These are phyloP conservation scores for Aquanectria penicillioides DNA, from an alignment of 2,329 filamentous ascomycete species.

Conservation along the genomic window DNA sequence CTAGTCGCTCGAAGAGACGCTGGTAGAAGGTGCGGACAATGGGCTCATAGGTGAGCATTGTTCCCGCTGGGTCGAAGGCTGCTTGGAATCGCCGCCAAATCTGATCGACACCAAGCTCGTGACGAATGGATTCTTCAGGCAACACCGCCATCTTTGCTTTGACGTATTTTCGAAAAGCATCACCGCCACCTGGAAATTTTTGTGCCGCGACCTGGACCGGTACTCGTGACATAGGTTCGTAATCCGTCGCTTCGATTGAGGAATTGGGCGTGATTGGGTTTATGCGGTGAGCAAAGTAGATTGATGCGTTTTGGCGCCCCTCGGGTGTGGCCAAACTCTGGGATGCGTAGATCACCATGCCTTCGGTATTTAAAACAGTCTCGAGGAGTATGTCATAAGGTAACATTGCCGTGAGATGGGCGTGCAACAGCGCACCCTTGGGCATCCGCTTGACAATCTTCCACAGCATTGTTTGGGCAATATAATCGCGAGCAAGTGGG, in stretches of 20 bases:
- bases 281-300: background rate
- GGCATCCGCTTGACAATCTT: constrained; percentile 5
- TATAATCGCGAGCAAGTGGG: background rate
- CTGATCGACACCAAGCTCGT: constrained; percentile 4
- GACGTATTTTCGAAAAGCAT: background rate
- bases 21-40: constrained; percentile 5
- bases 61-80: background rate
- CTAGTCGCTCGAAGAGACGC: background rate
- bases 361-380: constrained; percentile 1
- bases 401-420: constrained; percentile 7
- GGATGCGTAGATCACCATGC: background rate
- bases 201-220: background rate
- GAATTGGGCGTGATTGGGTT: background rate
- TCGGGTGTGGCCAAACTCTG: background rate
- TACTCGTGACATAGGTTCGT: background rate
- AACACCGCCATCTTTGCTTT: background rate
- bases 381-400: background rate
- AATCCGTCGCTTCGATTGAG: background rate
- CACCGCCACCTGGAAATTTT: background rate
- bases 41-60: constrained; percentile 1
- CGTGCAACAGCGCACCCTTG: constrained; percentile 7
- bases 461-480: constrained; percentile 4
- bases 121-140: background rate
- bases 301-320: background rate
- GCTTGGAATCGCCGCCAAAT: constrained; percentile 4